Evolutionary conservation across 1,284 basidiomycete genomes (phyloP).

Genomic region (Xerocomus minutiporus): DNA sequence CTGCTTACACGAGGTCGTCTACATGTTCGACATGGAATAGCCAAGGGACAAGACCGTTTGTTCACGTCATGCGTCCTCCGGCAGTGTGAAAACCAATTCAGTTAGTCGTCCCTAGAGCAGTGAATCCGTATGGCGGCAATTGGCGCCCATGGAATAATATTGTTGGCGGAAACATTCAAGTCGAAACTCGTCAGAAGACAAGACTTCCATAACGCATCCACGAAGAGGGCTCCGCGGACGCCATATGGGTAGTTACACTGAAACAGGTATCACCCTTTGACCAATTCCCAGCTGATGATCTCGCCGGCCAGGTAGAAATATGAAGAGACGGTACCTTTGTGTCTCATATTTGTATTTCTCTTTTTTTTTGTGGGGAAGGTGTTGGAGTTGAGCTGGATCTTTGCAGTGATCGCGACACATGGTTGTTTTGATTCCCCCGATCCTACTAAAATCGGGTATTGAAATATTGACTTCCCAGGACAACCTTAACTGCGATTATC

Average conservation of each 20-base stretch:
- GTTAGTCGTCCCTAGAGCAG: constrained; percentile 22
- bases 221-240: constrained; percentile 19
- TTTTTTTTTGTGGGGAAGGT: not conserved
- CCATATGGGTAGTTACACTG: constrained; percentile 17
- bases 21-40: constrained; percentile 27
- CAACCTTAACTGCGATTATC: constrained; percentile 3
- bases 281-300: constrained; percentile 28
- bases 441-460: not conserved
- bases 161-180: constrained; percentile 26
- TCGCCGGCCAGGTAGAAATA: constrained; percentile 21
- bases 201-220: constrained; percentile 31
- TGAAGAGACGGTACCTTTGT: constrained; percentile 17
- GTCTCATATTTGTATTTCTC: constrained; percentile 7
- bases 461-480: constrained; percentile 9
- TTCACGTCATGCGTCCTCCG: constrained; percentile 31
- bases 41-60: constrained; percentile 11
- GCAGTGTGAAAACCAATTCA: constrained; percentile 29
- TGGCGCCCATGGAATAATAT: constrained; percentile 9
- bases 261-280: constrained; percentile 31
- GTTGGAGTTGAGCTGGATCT: constrained; percentile 2
- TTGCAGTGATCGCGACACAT: not conserved
- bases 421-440: not conserved
- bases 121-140: constrained; percentile 19
- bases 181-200: constrained; percentile 32
- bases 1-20: constrained; percentile 30